phyloP scores from a whole-genome alignment of 2,329 filamentous ascomycete species.

The Exophiala sp. region DNA sequence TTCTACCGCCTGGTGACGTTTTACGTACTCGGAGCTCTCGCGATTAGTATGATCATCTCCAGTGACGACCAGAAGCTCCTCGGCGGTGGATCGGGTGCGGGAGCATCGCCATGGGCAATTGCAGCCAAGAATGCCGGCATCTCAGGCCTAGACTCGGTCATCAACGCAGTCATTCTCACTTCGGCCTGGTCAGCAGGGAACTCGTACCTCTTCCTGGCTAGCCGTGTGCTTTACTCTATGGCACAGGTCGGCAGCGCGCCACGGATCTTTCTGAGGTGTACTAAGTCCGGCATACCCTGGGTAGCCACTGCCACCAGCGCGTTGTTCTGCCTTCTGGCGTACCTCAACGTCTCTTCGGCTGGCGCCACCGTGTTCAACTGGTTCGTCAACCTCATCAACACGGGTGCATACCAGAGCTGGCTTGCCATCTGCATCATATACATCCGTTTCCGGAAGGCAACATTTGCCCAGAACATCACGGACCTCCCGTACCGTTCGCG shows the following conservation, averaged over 20 bases:
- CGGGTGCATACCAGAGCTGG: slow-evolving; percentile 32
- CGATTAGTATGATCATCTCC: slow-evolving; percentile 68
- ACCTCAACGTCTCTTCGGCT: slow-evolving; percentile 63
- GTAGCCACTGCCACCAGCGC: slow-evolving; percentile 65
- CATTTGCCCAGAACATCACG: no score
- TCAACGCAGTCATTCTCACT: slow-evolving; percentile 69
- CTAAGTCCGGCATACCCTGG: slow-evolving; percentile 62
- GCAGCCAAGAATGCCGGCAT: slow-evolving; percentile 67
- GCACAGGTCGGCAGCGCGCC: slow-evolving; percentile 41
- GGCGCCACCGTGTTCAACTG: slow-evolving; percentile 59
- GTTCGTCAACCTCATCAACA: slow-evolving; percentile 32
- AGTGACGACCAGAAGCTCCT: slow-evolving; percentile 63
- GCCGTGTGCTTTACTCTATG: no score
- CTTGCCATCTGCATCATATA: slow-evolving; percentile 64
- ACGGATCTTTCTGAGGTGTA: slow-evolving; percentile 44
- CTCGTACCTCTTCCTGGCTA: slow-evolving; percentile 52
- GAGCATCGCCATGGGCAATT: slow-evolving; percentile 62
- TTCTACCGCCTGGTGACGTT: slow-evolving; percentile 75
- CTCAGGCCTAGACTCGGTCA: slow-evolving; percentile 62
- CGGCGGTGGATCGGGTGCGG: slow-evolving; percentile 61
- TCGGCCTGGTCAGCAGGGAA: slow-evolving; percentile 68
- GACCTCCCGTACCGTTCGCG: slow-evolving; percentile 49
- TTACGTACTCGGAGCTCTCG: slow-evolving; percentile 70
- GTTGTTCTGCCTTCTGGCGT: slow-evolving; percentile 63
- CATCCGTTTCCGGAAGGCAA: slow-evolving; percentile 56